Evolutionary conservation across 2,329 filamentous ascomycete species (phyloP).

Genomic region (Colletotrichum cereale): DNA sequence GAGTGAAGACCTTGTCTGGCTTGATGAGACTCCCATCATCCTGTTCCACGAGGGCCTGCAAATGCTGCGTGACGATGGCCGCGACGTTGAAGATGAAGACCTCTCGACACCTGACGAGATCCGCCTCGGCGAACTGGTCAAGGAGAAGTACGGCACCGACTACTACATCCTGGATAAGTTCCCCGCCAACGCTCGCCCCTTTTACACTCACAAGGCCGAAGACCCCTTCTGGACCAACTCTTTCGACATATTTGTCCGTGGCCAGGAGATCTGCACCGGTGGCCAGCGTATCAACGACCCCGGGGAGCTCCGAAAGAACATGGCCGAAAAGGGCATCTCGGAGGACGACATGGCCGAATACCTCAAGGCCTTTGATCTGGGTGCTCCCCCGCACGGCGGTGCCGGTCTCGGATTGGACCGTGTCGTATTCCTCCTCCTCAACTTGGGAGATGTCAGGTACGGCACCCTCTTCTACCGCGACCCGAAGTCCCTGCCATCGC

Average conservation of each 20-base stretch:
- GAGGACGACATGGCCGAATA: constrained; percentile 92
- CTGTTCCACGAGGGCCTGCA: constrained; percentile 83
- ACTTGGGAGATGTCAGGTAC: constrained; percentile 89
- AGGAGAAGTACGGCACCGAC: constrained; percentile 87
- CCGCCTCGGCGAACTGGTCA: constrained; percentile 84
- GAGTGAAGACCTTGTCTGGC: constrained; percentile 86
- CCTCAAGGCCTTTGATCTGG: constrained; percentile 87
- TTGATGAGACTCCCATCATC: constrained; percentile 86
- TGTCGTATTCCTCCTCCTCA: constrained; percentile 86
- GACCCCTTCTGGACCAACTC: constrained; percentile 85
- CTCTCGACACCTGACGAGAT: constrained; percentile 89
- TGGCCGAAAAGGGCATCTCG: constrained; percentile 80
- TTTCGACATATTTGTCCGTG: constrained; percentile 94
- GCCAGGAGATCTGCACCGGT: constrained; percentile 92
- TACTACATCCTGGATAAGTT: constrained; percentile 98
- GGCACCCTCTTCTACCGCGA: constrained; percentile 90
- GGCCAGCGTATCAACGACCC: constrained; percentile 93
- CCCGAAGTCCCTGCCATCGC: constrained; percentile 85
- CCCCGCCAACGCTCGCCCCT: constrained; percentile 84
- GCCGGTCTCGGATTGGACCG: constrained; percentile 92
- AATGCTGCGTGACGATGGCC: constrained; percentile 86
- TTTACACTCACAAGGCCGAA: constrained; percentile 89
- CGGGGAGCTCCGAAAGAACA: constrained; percentile 78
- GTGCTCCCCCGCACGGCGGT: constrained; percentile 88
- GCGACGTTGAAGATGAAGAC: constrained; percentile 82